Percentiles rank a stretch among this genome's conserved stretches.
Conservation (phyloP, 176 grass and related monocot species). For the Lolium rigidum region DNA sequence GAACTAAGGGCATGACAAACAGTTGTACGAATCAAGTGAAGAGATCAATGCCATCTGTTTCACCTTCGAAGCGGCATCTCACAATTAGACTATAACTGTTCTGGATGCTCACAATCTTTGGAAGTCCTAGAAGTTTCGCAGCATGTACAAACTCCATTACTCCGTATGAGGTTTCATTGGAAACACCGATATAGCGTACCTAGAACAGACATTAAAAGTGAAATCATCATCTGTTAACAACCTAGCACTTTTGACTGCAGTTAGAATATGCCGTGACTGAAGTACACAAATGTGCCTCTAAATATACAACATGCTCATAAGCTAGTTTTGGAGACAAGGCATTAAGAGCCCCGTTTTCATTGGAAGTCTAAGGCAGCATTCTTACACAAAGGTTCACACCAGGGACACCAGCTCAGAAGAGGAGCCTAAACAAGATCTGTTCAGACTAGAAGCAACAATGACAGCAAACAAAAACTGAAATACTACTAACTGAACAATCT, state of each 20-base stretch:
- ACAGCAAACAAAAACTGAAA: background rate
- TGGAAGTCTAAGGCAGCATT: background rate
- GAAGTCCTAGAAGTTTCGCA: conserved; percentile 38
- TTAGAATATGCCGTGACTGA: background rate
- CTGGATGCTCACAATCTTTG: conserved; percentile 94
- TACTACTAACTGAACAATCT: background rate
- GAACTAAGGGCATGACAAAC: conserved; percentile 1
- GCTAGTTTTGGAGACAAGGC: background rate
- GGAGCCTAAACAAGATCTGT: conserved; percentile 1
- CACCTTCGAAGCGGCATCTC: conserved; percentile 87
- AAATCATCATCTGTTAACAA: background rate
- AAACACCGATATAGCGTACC: conserved; percentile 86
- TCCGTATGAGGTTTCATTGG: conserved; percentile 23
- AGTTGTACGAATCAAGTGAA: conserved; percentile 2
- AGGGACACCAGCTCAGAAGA: background rate
- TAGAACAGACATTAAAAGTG: conserved; percentile 16
- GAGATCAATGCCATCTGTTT: conserved; percentile 25
- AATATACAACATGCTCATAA: conserved; percentile 15
- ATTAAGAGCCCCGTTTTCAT: background rate
- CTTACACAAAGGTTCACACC: background rate
- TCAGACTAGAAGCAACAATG: background rate
- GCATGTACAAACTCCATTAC: conserved; percentile 28
- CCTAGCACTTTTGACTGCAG: background rate
- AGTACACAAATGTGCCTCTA: background rate
- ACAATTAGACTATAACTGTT: conserved; percentile 85